Base-by-base conservation (phyloP, 257 asterid genomes). In the Ehretia macrophylla region DNA sequence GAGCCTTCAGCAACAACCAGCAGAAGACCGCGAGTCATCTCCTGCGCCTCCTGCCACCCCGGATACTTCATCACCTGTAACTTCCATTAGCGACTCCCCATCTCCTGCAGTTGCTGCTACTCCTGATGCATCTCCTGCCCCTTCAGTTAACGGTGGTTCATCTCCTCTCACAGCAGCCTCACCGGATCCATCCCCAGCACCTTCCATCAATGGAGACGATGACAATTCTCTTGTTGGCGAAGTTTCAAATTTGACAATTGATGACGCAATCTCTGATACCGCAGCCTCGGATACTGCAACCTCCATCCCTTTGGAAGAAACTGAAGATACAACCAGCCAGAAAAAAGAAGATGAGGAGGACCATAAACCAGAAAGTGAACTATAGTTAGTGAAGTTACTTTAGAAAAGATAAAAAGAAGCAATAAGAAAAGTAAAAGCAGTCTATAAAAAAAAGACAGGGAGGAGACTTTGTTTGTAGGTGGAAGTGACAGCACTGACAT, bases 1-100 rank as follows among this genome's bases (percentile, higher is more conserved):
- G 96, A 88, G 97, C 83, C 95, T 88, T 72, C 95, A 85, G 76
- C 95, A 88, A 72, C 95, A 85, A 72, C 75, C 84, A 14, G 83
- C 48, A 19, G 95, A 85, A 0, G 93, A 84, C 42, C 74, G 85
- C 0, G 93, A 88, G 46, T 80, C 93, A 13, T 82, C 96, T 20
- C 81, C 86, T 50, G 73, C 79, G 13, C 52, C 91, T 42, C 71
- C 83, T 45, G 56, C 79, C 42, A 45, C 55, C 18, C 71, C 81
- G 51, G 81, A 75, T 59, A 64, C n/a, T n/a, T n/a, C 73, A 52
- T 74, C 73, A 1, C 68, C 79, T 20, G 62, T 72, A 32, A 72
- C 80, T 61, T 59, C 86, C 14, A 37, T 48, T 17, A 75, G 80
- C 56, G 88, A 82, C 50, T 68, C 72, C 57, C 66, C 71, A 23